Conservation (phyloP, 345 rosid genomes). For the Brassica juncea region DNA sequence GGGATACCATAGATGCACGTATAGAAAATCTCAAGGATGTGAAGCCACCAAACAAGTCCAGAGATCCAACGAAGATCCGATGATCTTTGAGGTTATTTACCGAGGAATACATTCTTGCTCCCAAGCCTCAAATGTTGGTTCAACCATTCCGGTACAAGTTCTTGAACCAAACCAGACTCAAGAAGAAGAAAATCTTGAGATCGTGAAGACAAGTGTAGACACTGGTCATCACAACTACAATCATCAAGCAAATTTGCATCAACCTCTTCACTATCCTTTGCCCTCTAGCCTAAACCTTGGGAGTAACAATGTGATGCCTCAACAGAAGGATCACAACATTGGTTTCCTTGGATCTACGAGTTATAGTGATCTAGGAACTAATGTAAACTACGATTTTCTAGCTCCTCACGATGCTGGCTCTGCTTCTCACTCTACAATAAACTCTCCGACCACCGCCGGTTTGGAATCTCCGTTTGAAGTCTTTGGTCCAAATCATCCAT, state of each 20-base stretch:
- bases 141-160: conserved; percentile 33
- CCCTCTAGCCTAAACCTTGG: conserved; percentile 18
- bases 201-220: conserved; percentile 37
- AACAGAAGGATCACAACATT: conserved; percentile 16
- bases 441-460: conserved; percentile 20
- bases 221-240: conserved; percentile 17
- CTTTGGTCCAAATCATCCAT: conserved; percentile 31
- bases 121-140: conserved; percentile 30
- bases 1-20: conserved; percentile 84
- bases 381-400: conserved; percentile 35
- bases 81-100: conserved; percentile 60
- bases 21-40: conserved; percentile 72
- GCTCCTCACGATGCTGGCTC: conserved; percentile 24
- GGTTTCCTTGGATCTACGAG: conserved; percentile 27
- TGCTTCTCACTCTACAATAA: conserved; percentile 31
- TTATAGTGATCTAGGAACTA: conserved; percentile 26
- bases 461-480: conserved; percentile 31
- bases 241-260: conserved; percentile 16
- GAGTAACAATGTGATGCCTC: conserved; percentile 21
- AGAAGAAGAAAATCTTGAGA: conserved; percentile 39
- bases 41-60: conserved; percentile 89
- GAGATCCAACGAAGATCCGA: conserved; percentile 66
- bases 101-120: conserved; percentile 77
- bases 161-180: conserved; percentile 37
- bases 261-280: conserved; percentile 36